These are phyloP conservation scores for Didymella segeticola DNA, from an alignment of 2,329 filamentous ascomycete genomes.

Conservation along the genomic window DNA sequence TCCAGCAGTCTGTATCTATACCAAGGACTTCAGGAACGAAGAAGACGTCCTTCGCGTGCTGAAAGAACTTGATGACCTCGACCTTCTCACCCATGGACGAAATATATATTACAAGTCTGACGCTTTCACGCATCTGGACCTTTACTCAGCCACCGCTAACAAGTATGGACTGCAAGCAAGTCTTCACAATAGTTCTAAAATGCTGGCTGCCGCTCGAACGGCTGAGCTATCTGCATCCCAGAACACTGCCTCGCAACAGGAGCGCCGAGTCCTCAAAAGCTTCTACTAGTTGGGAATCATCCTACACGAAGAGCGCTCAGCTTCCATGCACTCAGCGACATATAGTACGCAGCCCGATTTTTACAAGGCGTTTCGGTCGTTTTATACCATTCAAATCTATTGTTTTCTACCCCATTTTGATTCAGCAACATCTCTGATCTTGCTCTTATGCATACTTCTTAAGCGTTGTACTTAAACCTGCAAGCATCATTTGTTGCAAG, in stretches of 20 bases:
- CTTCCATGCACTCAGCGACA: not conserved
- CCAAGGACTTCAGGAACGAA: conserved; percentile 72
- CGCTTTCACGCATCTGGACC: conserved; percentile 57
- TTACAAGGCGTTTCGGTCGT: not conserved
- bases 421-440: no score
- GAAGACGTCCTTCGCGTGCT: conserved; percentile 74
- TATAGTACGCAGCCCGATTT: not conserved
- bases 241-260: conserved; percentile 12
- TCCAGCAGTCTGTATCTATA: conserved; percentile 69
- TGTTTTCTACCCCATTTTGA: not conserved
- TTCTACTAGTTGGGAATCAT: conserved; percentile 2
- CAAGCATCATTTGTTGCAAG: not conserved
- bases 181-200: conserved; percentile 51
- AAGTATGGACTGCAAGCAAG: conserved; percentile 53
- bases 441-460: no score
- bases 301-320: not conserved
- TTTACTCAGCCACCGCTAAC: conserved; percentile 47
- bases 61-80: conserved; percentile 60
- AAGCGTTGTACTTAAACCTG: not conserved
- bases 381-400: not conserved
- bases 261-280: conserved; percentile 7
- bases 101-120: conserved; percentile 81
- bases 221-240: conserved; percentile 10
- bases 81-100: conserved; percentile 58
- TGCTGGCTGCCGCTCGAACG: conserved; percentile 30